Percentiles rank a stretch among this genome's conserved stretches.
Conservation (phyloP, 1,284 basidiomycete genomes). For the Golubevia sp. region DNA sequence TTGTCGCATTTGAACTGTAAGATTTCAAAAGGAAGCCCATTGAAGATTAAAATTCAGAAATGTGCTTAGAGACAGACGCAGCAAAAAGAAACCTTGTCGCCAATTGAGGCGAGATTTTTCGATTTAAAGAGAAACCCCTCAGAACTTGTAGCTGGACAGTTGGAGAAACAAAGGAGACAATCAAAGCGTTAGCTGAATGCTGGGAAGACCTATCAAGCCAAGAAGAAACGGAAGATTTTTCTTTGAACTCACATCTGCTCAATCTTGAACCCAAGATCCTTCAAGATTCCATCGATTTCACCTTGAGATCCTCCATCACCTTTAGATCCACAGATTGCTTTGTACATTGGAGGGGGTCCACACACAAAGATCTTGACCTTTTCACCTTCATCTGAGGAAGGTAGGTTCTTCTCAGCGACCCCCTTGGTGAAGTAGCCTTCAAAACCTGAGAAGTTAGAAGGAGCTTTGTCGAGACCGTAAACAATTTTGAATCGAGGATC, state of each 20-base stretch:
- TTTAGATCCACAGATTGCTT: conserved; percentile 70
- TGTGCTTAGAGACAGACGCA: no score
- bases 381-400: conserved; percentile 71
- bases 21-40: no score
- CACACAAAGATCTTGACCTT: conserved; percentile 90
- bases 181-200: no score
- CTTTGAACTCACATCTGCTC: conserved; percentile 81
- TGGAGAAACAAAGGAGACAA: no score
- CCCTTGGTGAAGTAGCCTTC: conserved; percentile 70
- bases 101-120: no score
- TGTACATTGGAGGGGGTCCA: conserved; percentile 64
- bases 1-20: no score
- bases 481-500: conserved; percentile 73
- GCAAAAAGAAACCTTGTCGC: no score
- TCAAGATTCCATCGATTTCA: conserved; percentile 77
- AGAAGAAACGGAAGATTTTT: no score
- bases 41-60: no score
- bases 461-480: conserved; percentile 82
- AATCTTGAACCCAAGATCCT: conserved; percentile 81
- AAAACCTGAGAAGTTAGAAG: conserved; percentile 73
- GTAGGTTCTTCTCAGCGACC: conserved; percentile 75
- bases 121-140: no score
- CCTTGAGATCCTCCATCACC: conserved; percentile 70
- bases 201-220: no score
- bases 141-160: no score